Base-by-base conservation (phyloP, 345 rosid species). In the sweet orange (Citrus sinensis) region DNA sequence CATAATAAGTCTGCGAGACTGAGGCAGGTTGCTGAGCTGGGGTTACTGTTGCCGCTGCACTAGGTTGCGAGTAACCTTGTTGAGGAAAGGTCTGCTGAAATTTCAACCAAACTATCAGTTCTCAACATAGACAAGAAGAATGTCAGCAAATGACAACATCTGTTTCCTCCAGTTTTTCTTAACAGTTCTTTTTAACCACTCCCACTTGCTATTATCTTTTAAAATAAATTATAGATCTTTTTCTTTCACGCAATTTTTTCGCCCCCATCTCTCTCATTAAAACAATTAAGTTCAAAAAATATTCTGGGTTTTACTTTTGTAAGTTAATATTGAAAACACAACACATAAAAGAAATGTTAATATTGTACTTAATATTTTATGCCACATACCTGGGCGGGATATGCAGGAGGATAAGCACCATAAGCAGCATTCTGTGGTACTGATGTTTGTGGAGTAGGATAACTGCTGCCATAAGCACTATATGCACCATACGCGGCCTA, bases 401-500 rank as follows among this genome's bases (percentile, higher is more conserved):
- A 93, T 5, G 92, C 83, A 16, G 93, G 74, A 68, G 97, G 97
- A 86, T 94, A 97, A 79, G 93, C 88, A 51, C 89, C 93, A 86
- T 94, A 97, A 5, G 89, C 83, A 73, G 91, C 86, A 66, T 82
- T 81, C 76, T 86, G 99, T 59, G 98, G 91, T 68, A 79, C 92
- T 0, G 98, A 83, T 11, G 96, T 58, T 73, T 92, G 98, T 19
- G 94, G 92, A 64, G 86, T 73, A 2, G 95, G 60, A 74, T 94
- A 94, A 77, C 89, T 86, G 72, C 92, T 79, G 9, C 91, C 89
- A 81, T 96, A 96, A 42, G 88, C 89, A 69, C 89, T 82, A 86
- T 94, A 96, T 58, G 93, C 87, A 76, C 92, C 84, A 78, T 93
- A 93, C 2, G 93, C 90, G 81, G 93, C 94, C 99, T 97, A 71